Evolutionary conservation across 2,329 filamentous ascomycete genomes (phyloP).

Genomic region (Trichoderma guizhouense): DNA sequence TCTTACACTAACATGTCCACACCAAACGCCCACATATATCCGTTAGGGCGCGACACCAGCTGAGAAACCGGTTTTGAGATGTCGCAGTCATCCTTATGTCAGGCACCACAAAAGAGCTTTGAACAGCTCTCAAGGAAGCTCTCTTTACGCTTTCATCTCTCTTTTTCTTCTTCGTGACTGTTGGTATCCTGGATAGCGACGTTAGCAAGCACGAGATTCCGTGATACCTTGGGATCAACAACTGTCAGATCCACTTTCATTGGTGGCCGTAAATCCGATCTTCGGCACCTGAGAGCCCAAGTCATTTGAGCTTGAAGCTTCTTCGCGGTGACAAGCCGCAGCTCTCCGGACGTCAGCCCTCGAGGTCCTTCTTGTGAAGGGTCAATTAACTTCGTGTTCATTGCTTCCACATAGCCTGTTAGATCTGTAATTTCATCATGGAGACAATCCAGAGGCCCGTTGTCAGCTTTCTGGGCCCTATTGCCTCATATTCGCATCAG

Average conservation of each 20-base stretch:
- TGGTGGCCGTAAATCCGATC: constrained; percentile 2
- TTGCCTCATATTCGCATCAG: constrained; percentile 51
- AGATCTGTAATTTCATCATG: constrained; percentile 17
- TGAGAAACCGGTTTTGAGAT: neutral
- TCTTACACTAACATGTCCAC: neutral
- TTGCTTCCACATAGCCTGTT: neutral
- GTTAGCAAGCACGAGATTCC: neutral
- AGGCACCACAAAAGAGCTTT: constrained; percentile 12
- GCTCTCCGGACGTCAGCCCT: neutral
- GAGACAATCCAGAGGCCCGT: constrained; percentile 37
- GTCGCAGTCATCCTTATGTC: constrained; percentile 17
- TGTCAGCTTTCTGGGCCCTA: constrained; percentile 49
- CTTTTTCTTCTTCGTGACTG: neutral
- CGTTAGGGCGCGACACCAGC: neutral
- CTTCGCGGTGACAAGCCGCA: neutral
- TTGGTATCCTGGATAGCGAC: neutral
- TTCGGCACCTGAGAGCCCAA: neutral
- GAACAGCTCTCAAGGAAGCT: neutral
- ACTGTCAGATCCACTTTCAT: constrained; percentile 4
- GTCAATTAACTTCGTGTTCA: neutral
- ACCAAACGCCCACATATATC: too few relatives aligned
- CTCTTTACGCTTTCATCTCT: neutral
- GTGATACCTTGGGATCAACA: neutral
- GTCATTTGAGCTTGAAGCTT: constrained; percentile 1
- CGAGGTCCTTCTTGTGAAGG: neutral